Percentiles rank a stretch among this genome's conserved stretches.
Conservation (phyloP, 2,329 filamentous ascomycete genomes). For the Ophiostoma australiae region DNA sequence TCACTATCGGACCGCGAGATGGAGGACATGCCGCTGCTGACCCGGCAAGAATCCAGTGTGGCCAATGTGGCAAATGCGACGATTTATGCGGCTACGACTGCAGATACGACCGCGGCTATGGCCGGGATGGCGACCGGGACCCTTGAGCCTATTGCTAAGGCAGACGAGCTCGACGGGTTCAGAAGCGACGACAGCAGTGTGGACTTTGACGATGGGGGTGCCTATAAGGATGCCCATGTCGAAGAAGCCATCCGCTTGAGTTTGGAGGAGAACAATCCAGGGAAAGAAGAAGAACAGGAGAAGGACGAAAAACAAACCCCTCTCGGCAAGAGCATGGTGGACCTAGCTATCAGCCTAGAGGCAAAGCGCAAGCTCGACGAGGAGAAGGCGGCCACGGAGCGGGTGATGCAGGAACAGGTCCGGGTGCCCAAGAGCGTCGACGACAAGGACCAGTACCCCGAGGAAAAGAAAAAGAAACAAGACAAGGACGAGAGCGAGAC, state of each 20-base stretch:
- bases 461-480: background rate
- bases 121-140: background rate
- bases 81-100: background rate
- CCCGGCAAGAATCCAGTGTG: background rate
- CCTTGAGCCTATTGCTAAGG: background rate
- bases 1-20: slow-evolving; percentile 34
- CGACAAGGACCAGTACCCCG: slow-evolving; percentile 2
- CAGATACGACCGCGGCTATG: background rate
- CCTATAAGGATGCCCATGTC: background rate
- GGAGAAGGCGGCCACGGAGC: background rate
- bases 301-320: background rate
- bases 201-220: background rate
- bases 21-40: slow-evolving; percentile 23
- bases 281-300: background rate
- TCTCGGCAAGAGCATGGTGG: background rate
- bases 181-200: background rate
- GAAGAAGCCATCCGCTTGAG: background rate
- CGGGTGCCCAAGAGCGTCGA: background rate
- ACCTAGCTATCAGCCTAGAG: background rate
- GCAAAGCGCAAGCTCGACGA: background rate
- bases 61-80: background rate
- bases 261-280: background rate
- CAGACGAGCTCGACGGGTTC: background rate
- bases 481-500: background rate
- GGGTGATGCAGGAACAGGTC: slow-evolving; percentile 1